These are phyloP conservation scores for Aleurites moluccanus DNA, from an alignment of 441 rosid genomes.

Conservation along the genomic window DNA sequence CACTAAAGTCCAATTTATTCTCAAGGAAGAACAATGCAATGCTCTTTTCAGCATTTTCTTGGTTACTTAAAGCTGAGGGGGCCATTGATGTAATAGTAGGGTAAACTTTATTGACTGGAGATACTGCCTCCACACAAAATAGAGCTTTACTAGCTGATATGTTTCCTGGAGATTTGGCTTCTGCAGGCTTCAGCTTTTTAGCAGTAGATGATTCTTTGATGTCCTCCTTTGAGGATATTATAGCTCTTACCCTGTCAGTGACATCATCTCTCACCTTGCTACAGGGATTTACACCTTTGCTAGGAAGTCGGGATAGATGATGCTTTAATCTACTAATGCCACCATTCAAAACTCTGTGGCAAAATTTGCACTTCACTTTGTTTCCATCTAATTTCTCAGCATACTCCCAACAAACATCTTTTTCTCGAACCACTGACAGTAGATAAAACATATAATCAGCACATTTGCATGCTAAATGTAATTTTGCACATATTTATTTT, in stretches of 20 bases:
- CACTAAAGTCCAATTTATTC: constrained; percentile 64
- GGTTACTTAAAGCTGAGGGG: constrained; percentile 36
- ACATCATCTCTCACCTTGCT: constrained; percentile 83
- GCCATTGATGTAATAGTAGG: constrained; percentile 36
- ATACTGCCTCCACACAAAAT: constrained; percentile 28
- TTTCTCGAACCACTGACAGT: constrained; percentile 83
- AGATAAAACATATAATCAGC: constrained; percentile 16
- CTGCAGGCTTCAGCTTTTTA: constrained; percentile 49
- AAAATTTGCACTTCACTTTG: constrained; percentile 80
- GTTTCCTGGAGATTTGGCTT: constrained; percentile 45
- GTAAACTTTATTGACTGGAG: constrained; percentile 48
- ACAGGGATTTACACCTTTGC: constrained; percentile 92
- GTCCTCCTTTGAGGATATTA: constrained; percentile 64
- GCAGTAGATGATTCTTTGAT: constrained; percentile 44
- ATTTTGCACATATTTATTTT: neutral
- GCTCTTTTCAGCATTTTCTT: constrained; percentile 69
- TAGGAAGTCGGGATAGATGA: constrained; percentile 80
- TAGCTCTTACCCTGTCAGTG: constrained; percentile 61
- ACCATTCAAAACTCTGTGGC: constrained; percentile 68
- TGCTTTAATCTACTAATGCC: constrained; percentile 90
- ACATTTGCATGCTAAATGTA: neutral
- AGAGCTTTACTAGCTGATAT: constrained; percentile 36
- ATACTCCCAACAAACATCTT: constrained; percentile 89
- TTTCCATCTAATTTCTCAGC: constrained; percentile 89
- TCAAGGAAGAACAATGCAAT: constrained; percentile 81